Base-by-base conservation (phyloP, 768 basidiomycete species). In the Boletus pseudo-olivaceus region DNA sequence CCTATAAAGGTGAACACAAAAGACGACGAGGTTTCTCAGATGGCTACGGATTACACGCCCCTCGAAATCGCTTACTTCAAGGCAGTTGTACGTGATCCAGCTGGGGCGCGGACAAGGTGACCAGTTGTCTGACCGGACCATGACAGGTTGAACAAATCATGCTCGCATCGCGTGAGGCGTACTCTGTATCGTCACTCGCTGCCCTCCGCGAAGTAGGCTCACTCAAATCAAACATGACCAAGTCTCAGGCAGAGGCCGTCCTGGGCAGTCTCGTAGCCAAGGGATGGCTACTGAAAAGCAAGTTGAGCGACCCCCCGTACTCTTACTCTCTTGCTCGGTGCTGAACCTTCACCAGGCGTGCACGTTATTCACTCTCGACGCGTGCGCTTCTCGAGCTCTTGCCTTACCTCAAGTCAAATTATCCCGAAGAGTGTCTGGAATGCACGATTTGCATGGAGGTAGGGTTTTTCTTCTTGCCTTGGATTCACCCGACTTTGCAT, bases 51-150 rank as follows among this genome's bases (percentile, higher is more conserved):
- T 38, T 96, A 93, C 63, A 80, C 79, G 2, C 75, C 90, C 0
- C 72, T 75, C 32, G 93, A 96, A 69, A 93, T 94, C 48, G 76
- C 83, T 0, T 94, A 83, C 72, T 94, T 93, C 78, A 92, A 86
- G 72, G 83, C 83, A 5, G 75, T 94, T 55, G 93, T 92, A 64
- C 54, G 86, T 72, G 14, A 35, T 44, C 9, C 27, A 27, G 5
- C 27, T 26, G n/a, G 9, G 7, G 19, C 26, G 8, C 5, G n/a
- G 10, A 11, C 33, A 10, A 10, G 9, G 30, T 15, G 14, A 6
- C 7, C 2, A n/a, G 8, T 17, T 23, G 3, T 50, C 50, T 53
- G 33, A 51, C 32, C n/a, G 27, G n/a, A 14, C 14, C 34, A 46
- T 29, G 20, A 23, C 61, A 95, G 93, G 79, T 95, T 38, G 89